These are phyloP conservation scores for Neurospora sp. DNA, from an alignment of 495 filamentous ascomycete species.

Conservation along the genomic window DNA sequence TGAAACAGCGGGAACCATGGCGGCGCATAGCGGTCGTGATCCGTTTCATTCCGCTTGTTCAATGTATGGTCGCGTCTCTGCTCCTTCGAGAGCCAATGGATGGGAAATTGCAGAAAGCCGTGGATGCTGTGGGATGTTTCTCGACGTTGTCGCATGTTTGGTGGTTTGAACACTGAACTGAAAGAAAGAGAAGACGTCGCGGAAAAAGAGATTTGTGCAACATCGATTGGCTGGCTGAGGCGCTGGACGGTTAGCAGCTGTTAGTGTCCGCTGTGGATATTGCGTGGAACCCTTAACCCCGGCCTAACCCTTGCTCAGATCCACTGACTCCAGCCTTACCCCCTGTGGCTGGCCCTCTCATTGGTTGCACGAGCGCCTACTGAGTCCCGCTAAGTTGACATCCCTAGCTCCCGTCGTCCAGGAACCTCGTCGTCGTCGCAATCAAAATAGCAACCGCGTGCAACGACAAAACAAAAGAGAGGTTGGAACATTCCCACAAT, in stretches of 20 bases:
- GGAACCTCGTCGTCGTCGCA: neutral
- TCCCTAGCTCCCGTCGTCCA: neutral
- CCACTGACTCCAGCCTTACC: neutral
- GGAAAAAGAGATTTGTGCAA: neutral
- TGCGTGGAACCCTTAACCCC: neutral
- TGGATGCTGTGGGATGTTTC: neutral
- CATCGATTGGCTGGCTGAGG: neutral
- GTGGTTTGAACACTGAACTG: neutral
- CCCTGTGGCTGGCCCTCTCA: neutral
- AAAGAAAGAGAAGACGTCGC: neutral
- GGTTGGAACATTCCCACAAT: neutral
- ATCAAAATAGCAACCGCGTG: neutral
- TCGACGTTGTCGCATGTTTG: neutral
- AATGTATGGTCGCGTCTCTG: neutral
- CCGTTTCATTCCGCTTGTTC: neutral
- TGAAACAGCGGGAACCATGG: neutral
- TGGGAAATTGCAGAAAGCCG: neutral
- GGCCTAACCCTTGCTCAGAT: neutral
- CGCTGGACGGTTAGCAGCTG: neutral
- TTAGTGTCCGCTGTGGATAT: neutral
- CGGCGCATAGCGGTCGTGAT: neutral
- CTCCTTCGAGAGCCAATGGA: neutral
- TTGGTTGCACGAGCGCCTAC: slow-evolving; percentile 12
- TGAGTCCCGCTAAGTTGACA: neutral
- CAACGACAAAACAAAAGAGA: neutral